Conservation (phyloP, 495 filamentous ascomycete species). For the Penicillium silybi region DNA sequence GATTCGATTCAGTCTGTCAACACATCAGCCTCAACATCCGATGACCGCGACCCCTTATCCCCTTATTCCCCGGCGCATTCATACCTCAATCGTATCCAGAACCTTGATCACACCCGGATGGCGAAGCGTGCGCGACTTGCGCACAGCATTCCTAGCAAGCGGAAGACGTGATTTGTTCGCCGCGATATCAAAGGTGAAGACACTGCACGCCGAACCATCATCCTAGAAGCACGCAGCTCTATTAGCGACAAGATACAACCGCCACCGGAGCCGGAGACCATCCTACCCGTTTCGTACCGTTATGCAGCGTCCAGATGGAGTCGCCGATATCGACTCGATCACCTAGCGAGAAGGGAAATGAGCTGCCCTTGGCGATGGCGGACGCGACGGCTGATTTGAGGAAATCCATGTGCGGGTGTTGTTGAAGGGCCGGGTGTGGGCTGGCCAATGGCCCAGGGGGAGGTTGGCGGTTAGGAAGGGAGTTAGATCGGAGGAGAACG, state of each 20-base stretch:
- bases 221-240: slow-evolving; percentile 53
- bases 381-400: slow-evolving; percentile 96
- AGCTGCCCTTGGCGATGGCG: slow-evolving; percentile 89
- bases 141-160: slow-evolving; percentile 86
- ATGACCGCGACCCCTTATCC: neutral
- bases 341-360: slow-evolving; percentile 87
- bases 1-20: slow-evolving; percentile 75
- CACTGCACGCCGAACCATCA: slow-evolving; percentile 87
- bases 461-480: neutral
- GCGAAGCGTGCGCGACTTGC: slow-evolving; percentile 84
- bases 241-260: neutral
- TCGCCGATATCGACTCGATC: slow-evolving; percentile 84
- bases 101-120: slow-evolving; percentile 94
- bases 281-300: slow-evolving; percentile 83
- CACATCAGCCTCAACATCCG: neutral
- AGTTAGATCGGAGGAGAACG: neutral
- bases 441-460: slow-evolving; percentile 6
- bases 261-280: slow-evolving; percentile 7
- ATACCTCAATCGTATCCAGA: slow-evolving; percentile 88
- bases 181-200: slow-evolving; percentile 88
- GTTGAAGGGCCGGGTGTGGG: slow-evolving; percentile 4
- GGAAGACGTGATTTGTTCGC: slow-evolving; percentile 75
- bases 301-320: slow-evolving; percentile 88
- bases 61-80: neutral
- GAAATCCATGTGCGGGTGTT: slow-evolving; percentile 71